These are phyloP conservation scores for Daedaleopsis sinensis DNA, from an alignment of 768 basidiomycete genomes.

Conservation along the genomic window DNA sequence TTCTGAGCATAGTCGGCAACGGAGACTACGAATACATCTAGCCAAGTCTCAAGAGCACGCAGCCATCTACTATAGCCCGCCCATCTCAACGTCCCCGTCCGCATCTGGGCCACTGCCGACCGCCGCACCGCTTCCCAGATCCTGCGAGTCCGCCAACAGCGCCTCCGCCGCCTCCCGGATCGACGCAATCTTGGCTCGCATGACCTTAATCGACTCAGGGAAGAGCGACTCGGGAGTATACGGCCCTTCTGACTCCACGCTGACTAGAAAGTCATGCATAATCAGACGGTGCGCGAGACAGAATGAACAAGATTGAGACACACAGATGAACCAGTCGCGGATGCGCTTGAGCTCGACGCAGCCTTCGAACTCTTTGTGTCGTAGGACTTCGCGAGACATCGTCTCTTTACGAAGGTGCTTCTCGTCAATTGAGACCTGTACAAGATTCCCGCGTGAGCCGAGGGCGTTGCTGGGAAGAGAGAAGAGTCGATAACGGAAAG, in stretches of 20 bases:
- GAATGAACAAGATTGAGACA: conserved; percentile 33
- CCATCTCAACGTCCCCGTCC: conserved; percentile 27
- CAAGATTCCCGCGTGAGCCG: not conserved
- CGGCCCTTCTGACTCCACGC: conserved; percentile 88
- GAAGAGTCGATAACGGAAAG: not conserved
- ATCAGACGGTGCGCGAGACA: not conserved
- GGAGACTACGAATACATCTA: no score
- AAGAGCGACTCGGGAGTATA: conserved; percentile 85
- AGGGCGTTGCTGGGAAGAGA: not conserved
- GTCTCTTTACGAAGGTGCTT: conserved; percentile 78
- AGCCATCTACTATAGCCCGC: not conserved
- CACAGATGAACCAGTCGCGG: conserved; percentile 92
- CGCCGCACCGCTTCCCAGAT: not conserved
- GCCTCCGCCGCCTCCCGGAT: conserved; percentile 63
- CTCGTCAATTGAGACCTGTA: conserved; percentile 58
- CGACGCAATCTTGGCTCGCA: conserved; percentile 75
- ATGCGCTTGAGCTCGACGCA: conserved; percentile 83
- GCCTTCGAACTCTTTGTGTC: conserved; percentile 88
- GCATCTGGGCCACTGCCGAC: conserved; percentile 3
- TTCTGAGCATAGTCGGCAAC: no score
- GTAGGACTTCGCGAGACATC: conserved; percentile 88
- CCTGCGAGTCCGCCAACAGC: conserved; percentile 44
- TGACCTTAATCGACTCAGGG: conserved; percentile 77
- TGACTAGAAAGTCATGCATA: conserved; percentile 51
- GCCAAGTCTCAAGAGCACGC: no score